These are phyloP conservation scores for Blastobotrys terrestris DNA, from an alignment of 805 yeast species.

Conservation along the genomic window DNA sequence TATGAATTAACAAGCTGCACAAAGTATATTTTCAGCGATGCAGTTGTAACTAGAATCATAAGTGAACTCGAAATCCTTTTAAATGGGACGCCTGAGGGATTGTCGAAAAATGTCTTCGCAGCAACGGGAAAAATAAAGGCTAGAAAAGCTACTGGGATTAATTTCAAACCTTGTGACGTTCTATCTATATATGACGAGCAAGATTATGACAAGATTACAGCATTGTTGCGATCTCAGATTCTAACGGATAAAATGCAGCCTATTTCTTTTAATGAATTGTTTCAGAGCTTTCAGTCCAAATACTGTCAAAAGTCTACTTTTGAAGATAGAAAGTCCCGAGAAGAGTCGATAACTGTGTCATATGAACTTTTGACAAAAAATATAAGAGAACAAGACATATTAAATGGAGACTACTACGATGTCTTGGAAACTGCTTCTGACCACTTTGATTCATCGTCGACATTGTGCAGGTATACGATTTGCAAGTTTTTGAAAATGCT, in stretches of 20 bases:
- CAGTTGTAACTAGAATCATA: background rate
- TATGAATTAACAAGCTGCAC: background rate
- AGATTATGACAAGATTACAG: background rate
- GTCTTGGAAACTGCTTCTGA: background rate
- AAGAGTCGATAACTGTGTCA: background rate
- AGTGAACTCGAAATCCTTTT: background rate
- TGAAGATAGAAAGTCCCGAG: background rate
- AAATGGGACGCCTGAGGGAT: background rate
- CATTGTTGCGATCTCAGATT: background rate
- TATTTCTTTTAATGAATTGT: background rate
- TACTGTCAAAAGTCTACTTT: background rate
- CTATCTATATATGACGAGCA: background rate
- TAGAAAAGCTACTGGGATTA: background rate
- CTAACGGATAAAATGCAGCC: background rate
- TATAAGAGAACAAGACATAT: background rate
- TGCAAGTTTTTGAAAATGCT: slow-evolving; percentile 4
- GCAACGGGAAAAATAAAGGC: background rate
- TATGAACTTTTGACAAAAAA: background rate
- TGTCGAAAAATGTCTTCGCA: background rate
- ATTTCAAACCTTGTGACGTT: background rate
- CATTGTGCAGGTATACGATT: slow-evolving; percentile 2
- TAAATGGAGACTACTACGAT: background rate
- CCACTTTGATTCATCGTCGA: slow-evolving; percentile 7
- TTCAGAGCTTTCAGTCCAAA: background rate
- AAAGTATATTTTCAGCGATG: background rate